Evolutionary conservation across 768 basidiomycete genomes (phyloP).

Genomic region (Leccinum variicolor): DNA sequence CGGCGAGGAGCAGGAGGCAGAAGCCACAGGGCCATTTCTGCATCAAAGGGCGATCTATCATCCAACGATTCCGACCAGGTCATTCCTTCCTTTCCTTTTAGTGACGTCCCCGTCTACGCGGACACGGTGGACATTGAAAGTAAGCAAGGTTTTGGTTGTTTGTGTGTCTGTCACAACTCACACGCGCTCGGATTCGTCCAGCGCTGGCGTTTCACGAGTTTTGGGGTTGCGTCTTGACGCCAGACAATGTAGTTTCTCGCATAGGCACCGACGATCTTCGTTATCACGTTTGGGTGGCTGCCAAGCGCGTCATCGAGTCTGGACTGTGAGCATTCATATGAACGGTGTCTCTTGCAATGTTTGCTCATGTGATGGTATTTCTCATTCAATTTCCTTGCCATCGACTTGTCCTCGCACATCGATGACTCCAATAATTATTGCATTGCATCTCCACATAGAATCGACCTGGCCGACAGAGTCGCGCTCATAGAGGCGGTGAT

Average conservation of each 20-base stretch:
- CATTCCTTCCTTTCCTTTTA: slow-evolving; percentile 32
- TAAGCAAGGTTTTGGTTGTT: slow-evolving; percentile 24
- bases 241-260: slow-evolving; percentile 27
- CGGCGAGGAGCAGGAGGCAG: background rate
- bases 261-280: slow-evolving; percentile 26
- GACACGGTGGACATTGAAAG: slow-evolving; percentile 44
- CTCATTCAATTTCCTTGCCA: background rate
- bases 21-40: background rate
- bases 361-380: background rate
- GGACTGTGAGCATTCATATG: slow-evolving; percentile 10
- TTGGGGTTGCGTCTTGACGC: slow-evolving; percentile 34
- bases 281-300: slow-evolving; percentile 35
- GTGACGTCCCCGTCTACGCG: slow-evolving; percentile 28
- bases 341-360: background rate
- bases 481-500: slow-evolving; percentile 19
- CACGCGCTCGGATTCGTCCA: slow-evolving; percentile 5
- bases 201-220: slow-evolving; percentile 34
- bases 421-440: background rate
- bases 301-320: slow-evolving; percentile 29
- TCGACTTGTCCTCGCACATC: background rate
- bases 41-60: background rate
- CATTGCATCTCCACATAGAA: background rate
- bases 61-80: slow-evolving; percentile 21
- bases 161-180: background rate
- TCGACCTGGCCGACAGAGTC: slow-evolving; percentile 11